phyloP scores from a whole-genome alignment of 2,329 filamentous ascomycete genomes.

The Neofusicoccum cordaticola region DNA sequence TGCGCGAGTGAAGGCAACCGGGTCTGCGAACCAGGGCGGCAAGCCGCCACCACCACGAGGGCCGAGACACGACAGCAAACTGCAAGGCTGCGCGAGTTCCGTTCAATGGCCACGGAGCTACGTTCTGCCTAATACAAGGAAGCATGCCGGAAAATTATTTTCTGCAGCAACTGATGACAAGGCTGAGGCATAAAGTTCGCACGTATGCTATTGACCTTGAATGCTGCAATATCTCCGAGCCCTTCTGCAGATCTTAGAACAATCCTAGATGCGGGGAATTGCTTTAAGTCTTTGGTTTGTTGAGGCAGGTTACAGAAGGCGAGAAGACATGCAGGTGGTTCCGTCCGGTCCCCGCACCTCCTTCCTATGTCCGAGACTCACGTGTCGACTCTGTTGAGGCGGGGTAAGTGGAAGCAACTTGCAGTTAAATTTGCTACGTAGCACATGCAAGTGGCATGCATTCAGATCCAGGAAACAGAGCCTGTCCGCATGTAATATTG shows the following conservation, averaged over 20 bases:
- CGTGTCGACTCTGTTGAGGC: neutral
- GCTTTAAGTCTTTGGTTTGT: no score
- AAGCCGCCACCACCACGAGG: neutral
- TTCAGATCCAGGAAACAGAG: neutral
- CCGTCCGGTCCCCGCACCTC: neutral
- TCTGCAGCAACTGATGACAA: neutral
- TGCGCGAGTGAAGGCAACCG: no score
- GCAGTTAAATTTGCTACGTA: neutral
- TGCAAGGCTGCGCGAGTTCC: neutral
- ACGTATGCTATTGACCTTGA: no score
- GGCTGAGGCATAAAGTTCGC: no score
- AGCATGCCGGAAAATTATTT: neutral
- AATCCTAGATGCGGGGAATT: no score
- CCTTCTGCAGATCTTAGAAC: neutral
- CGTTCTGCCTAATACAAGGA: neutral
- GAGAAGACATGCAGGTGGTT: neutral
- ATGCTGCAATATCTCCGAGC: neutral
- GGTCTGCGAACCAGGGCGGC: no score
- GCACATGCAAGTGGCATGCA: neutral
- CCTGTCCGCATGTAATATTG: neutral
- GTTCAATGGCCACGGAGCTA: no score
- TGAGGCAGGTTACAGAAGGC: no score
- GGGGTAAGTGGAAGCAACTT: neutral
- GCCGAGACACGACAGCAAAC: neutral
- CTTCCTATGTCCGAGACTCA: neutral